Evolutionary conservation across 108 stramenopile species (phyloP).

Genomic region (Cylindrotheca closterium): DNA sequence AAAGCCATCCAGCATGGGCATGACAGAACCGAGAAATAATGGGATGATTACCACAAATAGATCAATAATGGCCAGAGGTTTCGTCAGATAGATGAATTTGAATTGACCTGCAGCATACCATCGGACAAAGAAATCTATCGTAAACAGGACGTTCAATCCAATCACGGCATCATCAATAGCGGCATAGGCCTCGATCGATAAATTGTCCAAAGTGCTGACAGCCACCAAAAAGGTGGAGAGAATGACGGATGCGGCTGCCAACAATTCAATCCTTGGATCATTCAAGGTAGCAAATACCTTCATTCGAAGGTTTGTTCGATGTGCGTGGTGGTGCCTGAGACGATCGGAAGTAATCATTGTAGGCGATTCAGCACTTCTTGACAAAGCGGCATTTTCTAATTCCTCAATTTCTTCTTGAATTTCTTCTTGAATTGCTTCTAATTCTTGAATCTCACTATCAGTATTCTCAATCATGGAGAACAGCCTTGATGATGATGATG

Average conservation of each 20-base stretch:
- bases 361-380: too few species aligned
- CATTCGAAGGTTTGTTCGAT: neutral
- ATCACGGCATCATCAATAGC: neutral
- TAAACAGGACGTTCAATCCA: constrained; percentile 12
- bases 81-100: constrained; percentile 9
- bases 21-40: neutral
- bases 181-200: neutral
- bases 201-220: constrained; percentile 16
- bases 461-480: too few species aligned
- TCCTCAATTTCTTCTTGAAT: too few species aligned
- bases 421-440: too few species aligned
- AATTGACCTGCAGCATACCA: constrained; percentile 16
- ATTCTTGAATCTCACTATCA: too few species aligned
- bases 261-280: constrained; percentile 8
- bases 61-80: constrained; percentile 18
- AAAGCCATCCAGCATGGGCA: constrained; percentile 2
- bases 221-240: constrained; percentile 24
- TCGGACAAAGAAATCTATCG: constrained; percentile 14
- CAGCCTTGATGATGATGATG: too few species aligned
- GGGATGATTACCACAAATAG: constrained; percentile 13
- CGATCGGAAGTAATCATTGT: too few species aligned
- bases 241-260: constrained; percentile 4
- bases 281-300: neutral
- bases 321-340: too few species aligned
- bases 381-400: too few species aligned